Evolutionary conservation across 1,139 yeast genomes (phyloP), one percentile per base, ranked within the genome.

Genomic region (Candida glucosophila): DNA sequence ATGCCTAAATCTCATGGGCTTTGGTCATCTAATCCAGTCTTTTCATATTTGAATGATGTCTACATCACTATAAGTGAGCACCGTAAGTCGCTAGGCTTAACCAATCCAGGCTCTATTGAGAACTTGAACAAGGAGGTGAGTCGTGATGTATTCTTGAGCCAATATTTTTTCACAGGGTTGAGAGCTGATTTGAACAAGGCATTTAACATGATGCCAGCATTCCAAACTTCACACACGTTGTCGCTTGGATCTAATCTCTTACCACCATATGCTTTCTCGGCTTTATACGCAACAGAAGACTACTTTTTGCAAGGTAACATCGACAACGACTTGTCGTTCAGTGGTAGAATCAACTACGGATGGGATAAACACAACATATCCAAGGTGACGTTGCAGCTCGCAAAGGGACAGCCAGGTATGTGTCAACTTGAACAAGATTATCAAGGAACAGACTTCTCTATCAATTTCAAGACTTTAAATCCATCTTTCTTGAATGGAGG

Each of bases 171-270:
- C 72, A 81, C 95, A 24, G 99, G 99, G 34, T 72, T 92, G 48
- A 80, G 95, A 55, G 98, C 98, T 32, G 98, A 90, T 55, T 73
- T 90, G 47, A 83, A 85, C 64, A 90, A 90, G 69, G 86, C 90
- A 14, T 85, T 92, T 50, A 65, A 82, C 39, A 71, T 88, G 72
- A 76, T 78, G 55, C 97, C 98, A 33, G 93, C 88, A 32, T 90
- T 92, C 79, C 98, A 92, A 67, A 82, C 94, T 34, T 81, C 95
- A 35, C 98, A 92, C 56, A 80, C 96, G 31, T 81, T 92, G 52
- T 72, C 94, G 26, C 64, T 83, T 43, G 98, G 98, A 22, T 81
- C 94, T 30, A 76, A 77, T 35, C 77, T 77, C 29, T 69, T 85
- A 57, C 95, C 97, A 30, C 79, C 93, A 35, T 90, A 90, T 54